Conservation (phyloP, 2,329 filamentous ascomycete species). For the Pseudogymnoascus destructans region DNA sequence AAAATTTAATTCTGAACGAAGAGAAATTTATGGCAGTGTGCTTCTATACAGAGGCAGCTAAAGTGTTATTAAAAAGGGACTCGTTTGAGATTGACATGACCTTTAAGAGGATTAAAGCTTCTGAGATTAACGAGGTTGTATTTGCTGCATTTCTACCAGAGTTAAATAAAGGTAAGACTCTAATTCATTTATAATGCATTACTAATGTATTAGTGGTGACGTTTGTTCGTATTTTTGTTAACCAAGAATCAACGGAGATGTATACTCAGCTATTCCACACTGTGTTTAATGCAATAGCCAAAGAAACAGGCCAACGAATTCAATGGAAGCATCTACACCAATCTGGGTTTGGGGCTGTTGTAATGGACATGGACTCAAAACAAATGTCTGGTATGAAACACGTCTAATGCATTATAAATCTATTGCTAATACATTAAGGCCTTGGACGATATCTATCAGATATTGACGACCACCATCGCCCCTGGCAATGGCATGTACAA, state of each 20-base stretch:
- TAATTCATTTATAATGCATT: not conserved
- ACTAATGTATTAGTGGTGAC: not conserved
- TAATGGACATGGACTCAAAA: not conserved
- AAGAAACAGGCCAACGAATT: not conserved
- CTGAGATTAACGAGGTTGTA: not conserved
- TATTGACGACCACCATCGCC: not conserved
- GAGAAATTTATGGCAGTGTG: not conserved
- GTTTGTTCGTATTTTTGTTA: not conserved
- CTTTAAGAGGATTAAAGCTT: too few relatives aligned
- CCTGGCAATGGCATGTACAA: not conserved
- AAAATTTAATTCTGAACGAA: not conserved
- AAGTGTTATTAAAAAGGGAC: not conserved
- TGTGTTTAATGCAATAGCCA: not conserved
- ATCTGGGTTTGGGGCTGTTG: not conserved
- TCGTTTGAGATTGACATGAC: not conserved
- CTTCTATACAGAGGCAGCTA: not conserved
- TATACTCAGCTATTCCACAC: not conserved
- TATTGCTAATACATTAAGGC: not conserved
- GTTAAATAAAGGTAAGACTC: not conserved
- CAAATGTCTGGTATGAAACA: not conserved
- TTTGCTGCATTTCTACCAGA: not conserved
- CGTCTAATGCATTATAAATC: not conserved
- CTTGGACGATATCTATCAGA: not conserved
- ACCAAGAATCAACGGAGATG: not conserved
- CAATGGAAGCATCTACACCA: not conserved